These are phyloP conservation scores for Zea luxurians DNA, from an alignment of 176 grass and related monocot species.

Conservation along the genomic window DNA sequence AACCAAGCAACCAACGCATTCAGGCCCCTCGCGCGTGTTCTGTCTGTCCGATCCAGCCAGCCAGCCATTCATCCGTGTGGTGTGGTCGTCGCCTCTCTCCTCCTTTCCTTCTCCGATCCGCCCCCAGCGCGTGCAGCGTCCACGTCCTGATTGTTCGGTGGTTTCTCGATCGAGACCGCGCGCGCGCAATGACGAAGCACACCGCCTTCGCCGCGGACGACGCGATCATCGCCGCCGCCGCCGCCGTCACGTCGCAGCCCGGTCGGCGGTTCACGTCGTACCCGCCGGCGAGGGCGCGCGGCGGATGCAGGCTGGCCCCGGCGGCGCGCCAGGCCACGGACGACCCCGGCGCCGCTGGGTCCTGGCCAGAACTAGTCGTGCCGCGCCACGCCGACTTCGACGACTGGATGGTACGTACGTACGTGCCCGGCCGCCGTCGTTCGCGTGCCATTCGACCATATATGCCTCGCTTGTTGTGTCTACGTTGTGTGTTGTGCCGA, in stretches of 20 bases:
- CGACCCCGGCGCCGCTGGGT: constrained; percentile 13
- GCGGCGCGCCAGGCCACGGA: constrained; percentile 3
- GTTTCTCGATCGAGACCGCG: background rate
- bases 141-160: background rate
- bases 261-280: constrained; percentile 6
- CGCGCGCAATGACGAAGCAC: constrained; percentile 43
- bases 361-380: background rate
- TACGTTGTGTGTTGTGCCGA: background rate
- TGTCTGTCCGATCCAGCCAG: background rate
- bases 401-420: constrained; percentile 28
- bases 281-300: constrained; percentile 1
- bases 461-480: background rate
- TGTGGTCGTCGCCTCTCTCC: background rate
- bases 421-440: no score
- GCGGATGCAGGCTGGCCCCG: background rate
- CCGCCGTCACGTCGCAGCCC: constrained; percentile 5
- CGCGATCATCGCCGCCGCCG: background rate
- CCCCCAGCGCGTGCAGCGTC: background rate
- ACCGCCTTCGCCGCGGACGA: constrained; percentile 45
- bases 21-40: background rate
- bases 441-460: background rate
- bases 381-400: constrained; percentile 7
- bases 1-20: background rate
- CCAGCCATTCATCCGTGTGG: no score
- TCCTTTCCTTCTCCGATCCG: no score